Evolutionary conservation across 345 rosid species (phyloP).

Genomic region (Arabidopsis suecica): DNA sequence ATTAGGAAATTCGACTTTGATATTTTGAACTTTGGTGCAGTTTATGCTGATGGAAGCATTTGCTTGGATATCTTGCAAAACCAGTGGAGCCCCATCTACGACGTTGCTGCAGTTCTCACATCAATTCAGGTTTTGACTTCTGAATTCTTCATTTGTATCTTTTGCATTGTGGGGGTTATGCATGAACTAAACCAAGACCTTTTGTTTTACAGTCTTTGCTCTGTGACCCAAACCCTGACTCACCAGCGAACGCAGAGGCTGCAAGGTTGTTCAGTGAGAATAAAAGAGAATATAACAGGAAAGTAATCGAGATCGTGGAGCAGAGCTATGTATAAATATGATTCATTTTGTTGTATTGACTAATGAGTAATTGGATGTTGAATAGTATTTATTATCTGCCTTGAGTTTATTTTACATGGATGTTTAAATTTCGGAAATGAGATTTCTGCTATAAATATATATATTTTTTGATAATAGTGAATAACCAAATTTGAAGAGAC

Average conservation of each 20-base stretch:
- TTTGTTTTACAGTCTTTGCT: slow-evolving; percentile 58
- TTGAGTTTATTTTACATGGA: too few species aligned
- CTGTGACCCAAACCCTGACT: slow-evolving; percentile 77
- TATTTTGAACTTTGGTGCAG: slow-evolving; percentile 44
- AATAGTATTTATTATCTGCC: background rate
- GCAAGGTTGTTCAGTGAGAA: slow-evolving; percentile 71
- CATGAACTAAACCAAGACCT: slow-evolving; percentile 23
- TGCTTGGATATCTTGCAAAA: slow-evolving; percentile 82
- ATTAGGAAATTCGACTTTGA: background rate
- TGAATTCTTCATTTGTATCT: background rate
- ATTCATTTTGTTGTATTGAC: slow-evolving; percentile 18
- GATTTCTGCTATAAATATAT: background rate
- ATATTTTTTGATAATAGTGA: background rate
- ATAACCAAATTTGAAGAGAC: background rate
- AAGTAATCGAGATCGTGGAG: slow-evolving; percentile 67
- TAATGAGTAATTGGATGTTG: slow-evolving; percentile 8
- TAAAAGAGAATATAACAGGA: slow-evolving; percentile 64
- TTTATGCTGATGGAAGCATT: slow-evolving; percentile 84
- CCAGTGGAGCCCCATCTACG: slow-evolving; percentile 85
- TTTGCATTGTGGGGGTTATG: slow-evolving; percentile 8
- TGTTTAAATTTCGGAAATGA: too few species aligned
- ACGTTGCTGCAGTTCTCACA: slow-evolving; percentile 75
- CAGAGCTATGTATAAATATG: slow-evolving; percentile 51
- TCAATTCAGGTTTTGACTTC: slow-evolving; percentile 66
- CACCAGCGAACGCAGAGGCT: slow-evolving; percentile 75